These are phyloP conservation scores for Boletus vermiculosoides DNA, from an alignment of 768 basidiomycete species.

Conservation along the genomic window DNA sequence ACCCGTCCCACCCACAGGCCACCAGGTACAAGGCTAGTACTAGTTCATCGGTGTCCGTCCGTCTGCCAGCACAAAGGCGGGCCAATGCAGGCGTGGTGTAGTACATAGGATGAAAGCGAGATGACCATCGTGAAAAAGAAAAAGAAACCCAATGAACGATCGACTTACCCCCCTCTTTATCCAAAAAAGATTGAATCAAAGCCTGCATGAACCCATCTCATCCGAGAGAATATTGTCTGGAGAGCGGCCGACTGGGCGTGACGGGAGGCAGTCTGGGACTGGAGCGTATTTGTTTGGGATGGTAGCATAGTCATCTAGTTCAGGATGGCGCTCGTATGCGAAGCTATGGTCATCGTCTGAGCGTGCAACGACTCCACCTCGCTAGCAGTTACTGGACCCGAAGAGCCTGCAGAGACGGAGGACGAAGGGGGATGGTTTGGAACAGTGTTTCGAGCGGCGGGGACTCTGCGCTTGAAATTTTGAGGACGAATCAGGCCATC, in stretches of 20 bases:
- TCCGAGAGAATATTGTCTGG: too few species aligned
- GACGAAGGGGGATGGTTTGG: conserved; percentile 29
- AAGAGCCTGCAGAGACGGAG: conserved; percentile 26
- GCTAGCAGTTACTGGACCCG: conserved; percentile 22
- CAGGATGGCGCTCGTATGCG: conserved; percentile 32
- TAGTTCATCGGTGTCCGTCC: background rate
- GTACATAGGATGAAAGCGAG: background rate
- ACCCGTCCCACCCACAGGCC: background rate
- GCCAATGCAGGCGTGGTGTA: too few species aligned
- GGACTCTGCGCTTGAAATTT: conserved; percentile 64
- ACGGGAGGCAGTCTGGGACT: conserved; percentile 31
- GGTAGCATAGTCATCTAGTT: conserved; percentile 28
- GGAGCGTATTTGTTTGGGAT: conserved; percentile 29
- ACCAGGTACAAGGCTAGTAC: background rate
- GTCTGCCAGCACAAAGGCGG: too few species aligned
- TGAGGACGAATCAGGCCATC: too few species aligned
- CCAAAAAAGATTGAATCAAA: conserved; percentile 77
- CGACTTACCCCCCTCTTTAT: conserved; percentile 57
- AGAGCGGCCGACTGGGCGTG: conserved; percentile 36
- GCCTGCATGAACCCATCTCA: conserved; percentile 82
- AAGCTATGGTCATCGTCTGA: conserved; percentile 29
- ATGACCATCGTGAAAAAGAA: background rate
- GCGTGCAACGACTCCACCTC: conserved; percentile 31
- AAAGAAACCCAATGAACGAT: conserved; percentile 16
- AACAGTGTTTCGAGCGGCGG: conserved; percentile 35